Percentiles rank a stretch among this genome's conserved stretches.
phyloP scores from a whole-genome alignment of 352 stramenopile species.

The Aphanomyces stellatus region DNA sequence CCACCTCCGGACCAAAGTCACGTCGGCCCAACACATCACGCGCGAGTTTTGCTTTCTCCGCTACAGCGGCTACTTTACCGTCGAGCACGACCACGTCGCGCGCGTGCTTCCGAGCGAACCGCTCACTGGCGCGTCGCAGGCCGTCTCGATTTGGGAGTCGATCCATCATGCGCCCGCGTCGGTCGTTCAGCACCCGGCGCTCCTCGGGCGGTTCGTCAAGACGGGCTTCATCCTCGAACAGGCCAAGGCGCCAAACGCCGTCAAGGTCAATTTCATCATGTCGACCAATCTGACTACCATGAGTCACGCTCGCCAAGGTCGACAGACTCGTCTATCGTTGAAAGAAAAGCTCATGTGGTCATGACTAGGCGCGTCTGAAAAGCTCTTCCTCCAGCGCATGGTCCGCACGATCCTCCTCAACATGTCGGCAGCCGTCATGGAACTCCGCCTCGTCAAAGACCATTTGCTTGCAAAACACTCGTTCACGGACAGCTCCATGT shows the following conservation, averaged over 20 bases:
- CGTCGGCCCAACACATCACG: background rate
- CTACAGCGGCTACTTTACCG: conserved; percentile 15
- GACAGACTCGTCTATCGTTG: background rate
- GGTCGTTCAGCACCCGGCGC: background rate
- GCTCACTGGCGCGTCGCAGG: background rate
- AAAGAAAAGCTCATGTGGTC: background rate
- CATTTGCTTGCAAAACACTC: conserved; percentile 8
- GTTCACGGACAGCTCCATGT: conserved; percentile 12
- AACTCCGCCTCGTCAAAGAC: conserved; percentile 18
- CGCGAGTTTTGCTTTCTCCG: conserved; percentile 18
- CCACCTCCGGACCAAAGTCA: background rate
- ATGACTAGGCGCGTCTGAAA: background rate
- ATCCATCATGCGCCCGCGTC: background rate
- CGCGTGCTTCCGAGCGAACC: conserved; percentile 12
- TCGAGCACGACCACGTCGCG: background rate
- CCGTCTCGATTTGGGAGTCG: conserved; percentile 14
- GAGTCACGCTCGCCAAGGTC: background rate
- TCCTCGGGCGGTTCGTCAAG: conserved; percentile 3
- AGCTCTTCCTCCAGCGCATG: conserved; percentile 12
- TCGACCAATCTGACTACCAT: background rate
- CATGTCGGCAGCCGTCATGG: conserved; percentile 10
- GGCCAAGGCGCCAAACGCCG: conserved; percentile 7
- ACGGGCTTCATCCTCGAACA: conserved; percentile 16
- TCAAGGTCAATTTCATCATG: conserved; percentile 14
- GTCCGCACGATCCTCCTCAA: conserved; percentile 13